Evolutionary conservation across 1,139 yeast genomes (phyloP), one percentile per base, ranked within the genome.

Genomic region (Debaryomyces udenii): DNA sequence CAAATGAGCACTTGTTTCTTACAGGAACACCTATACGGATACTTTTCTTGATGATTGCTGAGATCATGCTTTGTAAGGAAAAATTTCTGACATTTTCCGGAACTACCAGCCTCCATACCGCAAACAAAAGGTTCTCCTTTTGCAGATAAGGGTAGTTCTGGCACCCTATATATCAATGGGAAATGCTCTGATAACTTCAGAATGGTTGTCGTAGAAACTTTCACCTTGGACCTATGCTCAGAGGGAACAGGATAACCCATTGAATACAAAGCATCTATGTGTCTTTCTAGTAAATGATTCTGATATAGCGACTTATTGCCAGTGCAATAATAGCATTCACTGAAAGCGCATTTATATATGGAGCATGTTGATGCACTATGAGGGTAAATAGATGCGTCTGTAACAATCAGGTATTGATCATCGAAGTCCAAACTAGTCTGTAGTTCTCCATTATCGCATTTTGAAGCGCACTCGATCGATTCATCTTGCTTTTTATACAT

Each of bases 161-260:
- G 70, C 2, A 57, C 49, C 4, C 50, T 50, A 22, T 46, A 53
- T 7, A 49, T 47, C 26, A 64, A 50, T 0, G 75, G 75, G 43
- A 69, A 69, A 6, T 53, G 54, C 7, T 46, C 27, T 6, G 47
- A 44, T 9, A 69, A 42, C 6, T 42, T 43, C 11, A 40, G 29
- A 5, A 45, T 46, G 2, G 50, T 47, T 6, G 40, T 35, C 23
- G 44, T 39, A 4, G 52, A 41, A 5, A 59, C 47, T n/a, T 35
- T 39, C 5, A 7, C 9, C 11, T 11, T 36, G 3, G 36, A 29
- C 2, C 40, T 26, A 40, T 47, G 49, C 2, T 36, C 31, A 2
- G 51, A 43, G 3, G 44, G 35, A 3, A 68, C 53, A 0, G 76
- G 75, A 45, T 70, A 71, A 1, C 76, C 76, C 9, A 68, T 46